phyloP scores from a whole-genome alignment of 2,329 filamentous ascomycete genomes.

The Ceratocystis cubensis region DNA sequence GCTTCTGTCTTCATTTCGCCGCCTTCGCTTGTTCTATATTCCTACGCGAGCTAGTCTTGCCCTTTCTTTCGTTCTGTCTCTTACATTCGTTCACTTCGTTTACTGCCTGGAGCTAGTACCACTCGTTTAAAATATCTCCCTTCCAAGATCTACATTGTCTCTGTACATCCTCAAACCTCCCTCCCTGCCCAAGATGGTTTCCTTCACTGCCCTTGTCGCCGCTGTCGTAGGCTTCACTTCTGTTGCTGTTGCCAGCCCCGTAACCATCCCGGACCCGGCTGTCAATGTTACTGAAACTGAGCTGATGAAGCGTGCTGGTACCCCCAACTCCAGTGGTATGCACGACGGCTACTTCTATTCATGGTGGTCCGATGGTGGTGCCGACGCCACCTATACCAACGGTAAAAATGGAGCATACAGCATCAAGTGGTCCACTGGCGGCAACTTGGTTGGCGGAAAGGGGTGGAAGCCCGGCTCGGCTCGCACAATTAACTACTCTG shows the following conservation, averaged over 20 bases:
- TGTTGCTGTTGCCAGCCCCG: conserved; percentile 6
- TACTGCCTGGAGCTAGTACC: not conserved
- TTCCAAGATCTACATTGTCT: not conserved
- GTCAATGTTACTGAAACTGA: not conserved
- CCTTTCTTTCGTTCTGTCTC: not conserved
- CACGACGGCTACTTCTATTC: conserved; percentile 37
- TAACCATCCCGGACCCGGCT: conserved; percentile 11
- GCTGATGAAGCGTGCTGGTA: conserved; percentile 21
- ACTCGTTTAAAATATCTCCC: not conserved
- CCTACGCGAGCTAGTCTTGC: not conserved
- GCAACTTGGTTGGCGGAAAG: conserved; percentile 46
- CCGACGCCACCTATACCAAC: conserved; percentile 36
- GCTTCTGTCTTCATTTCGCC: not conserved
- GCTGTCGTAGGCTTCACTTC: not conserved
- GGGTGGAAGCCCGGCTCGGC: conserved; percentile 42
- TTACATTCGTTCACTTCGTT: not conserved
- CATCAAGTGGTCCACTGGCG: conserved; percentile 34
- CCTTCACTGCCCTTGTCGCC: conserved; percentile 14
- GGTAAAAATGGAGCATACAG: conserved; percentile 33
- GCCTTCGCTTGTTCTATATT: not conserved
- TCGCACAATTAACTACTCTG: conserved; percentile 28
- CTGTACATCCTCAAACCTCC: not conserved
- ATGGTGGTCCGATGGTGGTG: conserved; percentile 37
- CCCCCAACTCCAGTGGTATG: conserved; percentile 29
- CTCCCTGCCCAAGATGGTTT: conserved; percentile 8